Evolutionary conservation across 2,329 filamentous ascomycete species (phyloP), one percentile per base, ranked within the genome.

Genomic region (Coleophoma cylindrospora): DNA sequence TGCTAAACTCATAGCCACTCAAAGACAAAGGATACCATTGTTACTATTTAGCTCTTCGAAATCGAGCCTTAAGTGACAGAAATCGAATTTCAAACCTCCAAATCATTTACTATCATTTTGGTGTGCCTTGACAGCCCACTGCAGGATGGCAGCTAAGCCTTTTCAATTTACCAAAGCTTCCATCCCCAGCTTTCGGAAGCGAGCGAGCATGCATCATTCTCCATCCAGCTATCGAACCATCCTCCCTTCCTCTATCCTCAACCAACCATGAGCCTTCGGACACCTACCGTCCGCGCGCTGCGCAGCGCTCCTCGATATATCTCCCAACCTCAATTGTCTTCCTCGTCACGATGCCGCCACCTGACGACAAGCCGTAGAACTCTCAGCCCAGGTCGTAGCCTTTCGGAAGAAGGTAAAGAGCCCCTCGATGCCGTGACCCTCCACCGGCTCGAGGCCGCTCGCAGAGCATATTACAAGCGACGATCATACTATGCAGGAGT

Each of bases 381-480:
- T 50, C 12, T 17, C 11, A 45, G 36, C 38, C 22, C 50, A 14
- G 34, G 44, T 8, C 38, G 17, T 32, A 45, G 22, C 8, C 44
- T 49, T 14, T 27, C 41, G n/a, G 27, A 27, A 8, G 19, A 11
- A 21, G 41, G 32, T 12, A 15, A 17, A n/a, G 34, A 47, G 17
- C 33, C 36, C 15, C 34, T 62, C 44, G 61, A 64, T 43, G 50
- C 53, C 14, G 57, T 65, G n/a, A 54, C 56, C 14, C 52, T 63
- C 3, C 63, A 64, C 51, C 59, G 62, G 8, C 56, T 61, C 40
- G 56, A 63, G 53, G 52, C 49, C 2, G 43, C 57, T 21, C 55
- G 53, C 1, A 43, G 51, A 17, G 59, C 57, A 36, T 57, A 65
- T 51, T 59, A 63, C 47, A 65, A 65, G 47, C 57, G 64, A 3